Percentiles rank a stretch among this genome's conserved stretches.
These are phyloP conservation scores for Trichocladium uniseriatum DNA, from an alignment of 495 filamentous ascomycete species.

Conservation along the genomic window DNA sequence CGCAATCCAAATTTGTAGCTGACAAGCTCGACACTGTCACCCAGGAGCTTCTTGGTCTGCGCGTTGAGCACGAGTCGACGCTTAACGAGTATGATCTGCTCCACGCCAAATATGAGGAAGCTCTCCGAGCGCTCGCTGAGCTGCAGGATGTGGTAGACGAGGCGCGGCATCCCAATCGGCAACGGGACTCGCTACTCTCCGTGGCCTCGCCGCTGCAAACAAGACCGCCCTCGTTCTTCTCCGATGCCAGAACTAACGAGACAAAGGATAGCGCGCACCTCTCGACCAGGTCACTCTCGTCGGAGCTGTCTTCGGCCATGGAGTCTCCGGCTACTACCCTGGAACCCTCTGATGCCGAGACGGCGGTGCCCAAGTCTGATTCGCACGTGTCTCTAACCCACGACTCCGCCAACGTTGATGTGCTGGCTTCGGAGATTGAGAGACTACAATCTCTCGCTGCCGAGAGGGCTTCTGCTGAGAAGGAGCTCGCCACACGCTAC, in stretches of 20 bases:
- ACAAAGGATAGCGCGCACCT: conserved; percentile 67
- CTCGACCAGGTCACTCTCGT: conserved; percentile 89
- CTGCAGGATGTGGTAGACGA: conserved; percentile 84
- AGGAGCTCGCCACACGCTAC: conserved; percentile 65
- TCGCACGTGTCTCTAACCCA: conserved; percentile 14
- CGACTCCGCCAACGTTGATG: conserved; percentile 29
- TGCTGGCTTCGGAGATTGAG: conserved; percentile 56
- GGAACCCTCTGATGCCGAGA: conserved; percentile 47
- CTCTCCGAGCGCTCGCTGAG: conserved; percentile 67
- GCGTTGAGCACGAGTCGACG: conserved; percentile 80
- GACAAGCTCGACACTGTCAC: conserved; percentile 90
- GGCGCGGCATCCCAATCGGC: conserved; percentile 52
- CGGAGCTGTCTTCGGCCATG: conserved; percentile 90
- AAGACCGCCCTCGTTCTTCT: conserved; percentile 89
- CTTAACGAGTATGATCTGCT: conserved; percentile 73
- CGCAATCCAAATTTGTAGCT: conserved; percentile 74
- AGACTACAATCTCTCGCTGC: conserved; percentile 55
- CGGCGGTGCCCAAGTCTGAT: conserved; percentile 30
- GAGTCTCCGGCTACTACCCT: conserved; percentile 63
- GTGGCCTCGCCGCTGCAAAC: conserved; percentile 49
- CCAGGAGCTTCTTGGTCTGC: conserved; percentile 85
- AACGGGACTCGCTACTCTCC: conserved; percentile 44
- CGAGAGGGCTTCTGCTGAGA: conserved; percentile 69
- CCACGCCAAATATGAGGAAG: conserved; percentile 83
- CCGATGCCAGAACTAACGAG: conserved; percentile 64